These are phyloP conservation scores for Musa troglodytarum DNA, from an alignment of 176 grass and related monocot genomes.

Conservation along the genomic window DNA sequence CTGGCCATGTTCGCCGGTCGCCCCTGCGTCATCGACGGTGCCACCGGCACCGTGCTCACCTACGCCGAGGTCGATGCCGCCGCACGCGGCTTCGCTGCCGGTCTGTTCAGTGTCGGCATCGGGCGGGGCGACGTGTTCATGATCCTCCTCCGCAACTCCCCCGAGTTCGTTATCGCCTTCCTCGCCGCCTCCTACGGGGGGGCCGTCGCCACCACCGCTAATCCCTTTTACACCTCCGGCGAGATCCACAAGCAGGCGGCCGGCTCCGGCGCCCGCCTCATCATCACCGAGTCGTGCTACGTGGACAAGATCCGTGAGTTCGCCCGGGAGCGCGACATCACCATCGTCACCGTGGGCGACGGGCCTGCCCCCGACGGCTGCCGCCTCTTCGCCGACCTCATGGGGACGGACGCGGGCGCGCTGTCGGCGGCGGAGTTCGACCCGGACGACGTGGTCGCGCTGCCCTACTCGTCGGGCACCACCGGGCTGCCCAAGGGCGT, in stretches of 20 bases:
- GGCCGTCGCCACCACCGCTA: constrained; percentile 66
- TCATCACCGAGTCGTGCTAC: constrained; percentile 72
- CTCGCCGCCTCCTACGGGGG: constrained; percentile 54
- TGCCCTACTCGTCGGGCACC: constrained; percentile 80
- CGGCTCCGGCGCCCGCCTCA: constrained; percentile 33
- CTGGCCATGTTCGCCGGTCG: constrained; percentile 16
- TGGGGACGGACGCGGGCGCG: constrained; percentile 18
- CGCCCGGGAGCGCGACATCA: constrained; percentile 36
- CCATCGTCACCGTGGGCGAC: constrained; percentile 37
- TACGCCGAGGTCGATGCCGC: constrained; percentile 50
- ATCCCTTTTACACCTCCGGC: constrained; percentile 69
- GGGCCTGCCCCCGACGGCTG: constrained; percentile 26
- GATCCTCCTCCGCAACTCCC: constrained; percentile 68
- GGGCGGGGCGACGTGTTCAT: constrained; percentile 56
- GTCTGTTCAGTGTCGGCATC: constrained; percentile 41
- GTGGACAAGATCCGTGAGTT: constrained; percentile 58
- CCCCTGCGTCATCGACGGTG: constrained; percentile 71
- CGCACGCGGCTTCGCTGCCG: constrained; percentile 34
- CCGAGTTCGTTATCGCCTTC: constrained; percentile 79
- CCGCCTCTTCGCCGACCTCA: constrained; percentile 34
- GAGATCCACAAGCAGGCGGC: constrained; percentile 80
- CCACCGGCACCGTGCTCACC: constrained; percentile 37
- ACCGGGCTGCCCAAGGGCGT: constrained; percentile 83
- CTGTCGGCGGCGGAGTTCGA: constrained; percentile 37
- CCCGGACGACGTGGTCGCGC: constrained; percentile 64